Percentiles rank a stretch among this genome's conserved stretches.
These are phyloP conservation scores for Calvatia gigantea DNA, from an alignment of 768 basidiomycete species.

Conservation along the genomic window DNA sequence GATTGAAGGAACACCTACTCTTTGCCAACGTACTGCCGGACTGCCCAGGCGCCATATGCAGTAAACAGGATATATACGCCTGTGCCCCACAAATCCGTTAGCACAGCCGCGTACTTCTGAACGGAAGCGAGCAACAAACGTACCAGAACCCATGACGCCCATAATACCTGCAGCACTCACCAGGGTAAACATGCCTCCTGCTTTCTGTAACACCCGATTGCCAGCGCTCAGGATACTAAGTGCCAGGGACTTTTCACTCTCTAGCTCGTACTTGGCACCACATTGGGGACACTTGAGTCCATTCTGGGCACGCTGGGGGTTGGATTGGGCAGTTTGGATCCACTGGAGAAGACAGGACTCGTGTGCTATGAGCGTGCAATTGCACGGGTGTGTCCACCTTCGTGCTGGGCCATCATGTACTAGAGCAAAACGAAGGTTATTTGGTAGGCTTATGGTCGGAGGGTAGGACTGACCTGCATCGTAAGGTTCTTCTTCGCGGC, in stretches of 20 bases:
- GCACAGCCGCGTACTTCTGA: neutral
- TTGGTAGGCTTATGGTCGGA: neutral
- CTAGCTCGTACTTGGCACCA: constrained; percentile 58
- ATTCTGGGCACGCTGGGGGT: constrained; percentile 48
- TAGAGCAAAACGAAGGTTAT: constrained; percentile 17
- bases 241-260: constrained; percentile 56
- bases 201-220: constrained; percentile 45
- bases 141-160: constrained; percentile 60
- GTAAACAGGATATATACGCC: constrained; percentile 49
- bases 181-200: constrained; percentile 51
- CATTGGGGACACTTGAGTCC: constrained; percentile 84
- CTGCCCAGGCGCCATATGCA: constrained; percentile 69
- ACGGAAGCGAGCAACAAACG: constrained; percentile 20
- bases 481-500: constrained; percentile 64
- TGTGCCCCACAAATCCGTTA: constrained; percentile 13
- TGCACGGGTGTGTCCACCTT: constrained; percentile 78
- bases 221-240: constrained; percentile 48
- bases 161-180: constrained; percentile 47
- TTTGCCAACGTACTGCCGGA: constrained; percentile 64
- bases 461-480: constrained; percentile 35
- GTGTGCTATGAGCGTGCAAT: constrained; percentile 77
- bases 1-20: constrained; percentile 40
- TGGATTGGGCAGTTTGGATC: constrained; percentile 70
- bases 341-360: constrained; percentile 76
- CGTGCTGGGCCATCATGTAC: constrained; percentile 46